Evolutionary conservation across 176 grass and related monocot species (phyloP).

Genomic region (Lolium multiflorum): DNA sequence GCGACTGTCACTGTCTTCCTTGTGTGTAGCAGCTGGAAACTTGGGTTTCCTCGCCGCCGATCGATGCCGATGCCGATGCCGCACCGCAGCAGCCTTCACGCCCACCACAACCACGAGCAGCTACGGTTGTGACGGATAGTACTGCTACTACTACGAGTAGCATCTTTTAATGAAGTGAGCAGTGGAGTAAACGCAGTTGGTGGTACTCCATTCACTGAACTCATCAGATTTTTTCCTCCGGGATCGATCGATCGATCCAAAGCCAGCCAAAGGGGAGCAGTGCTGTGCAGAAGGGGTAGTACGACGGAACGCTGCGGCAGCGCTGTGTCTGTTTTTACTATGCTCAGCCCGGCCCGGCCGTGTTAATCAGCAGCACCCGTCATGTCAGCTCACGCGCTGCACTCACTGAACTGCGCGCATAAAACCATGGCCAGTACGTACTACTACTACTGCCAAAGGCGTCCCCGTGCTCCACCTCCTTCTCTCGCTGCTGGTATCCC

Average conservation of each 20-base stretch:
- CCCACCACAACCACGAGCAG: not conserved
- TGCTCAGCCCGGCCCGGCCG: not conserved
- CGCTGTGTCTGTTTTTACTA: not conserved
- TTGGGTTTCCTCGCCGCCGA: conserved; percentile 20
- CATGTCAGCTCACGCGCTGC: not conserved
- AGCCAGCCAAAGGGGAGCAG: too few relatives aligned
- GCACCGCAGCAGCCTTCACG: conserved; percentile 17
- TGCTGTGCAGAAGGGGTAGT: not conserved
- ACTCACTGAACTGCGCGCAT: not conserved
- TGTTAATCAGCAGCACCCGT: not conserved
- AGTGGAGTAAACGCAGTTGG: conserved; percentile 8
- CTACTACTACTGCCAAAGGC: not conserved
- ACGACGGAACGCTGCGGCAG: not conserved
- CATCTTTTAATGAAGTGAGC: not conserved
- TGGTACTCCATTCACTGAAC: too few relatives aligned
- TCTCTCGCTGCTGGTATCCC: not conserved
- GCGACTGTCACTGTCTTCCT: not conserved
- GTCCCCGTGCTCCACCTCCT: not conserved
- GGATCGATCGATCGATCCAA: too few relatives aligned
- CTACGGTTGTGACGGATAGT: too few relatives aligned
- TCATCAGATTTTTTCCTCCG: not conserved
- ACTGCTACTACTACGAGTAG: too few relatives aligned
- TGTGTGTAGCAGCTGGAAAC: not conserved
- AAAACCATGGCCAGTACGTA: too few relatives aligned
- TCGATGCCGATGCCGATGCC: not conserved